phyloP scores from a whole-genome alignment of 768 basidiomycete genomes.

The Hemileccinum rubropunctum region DNA sequence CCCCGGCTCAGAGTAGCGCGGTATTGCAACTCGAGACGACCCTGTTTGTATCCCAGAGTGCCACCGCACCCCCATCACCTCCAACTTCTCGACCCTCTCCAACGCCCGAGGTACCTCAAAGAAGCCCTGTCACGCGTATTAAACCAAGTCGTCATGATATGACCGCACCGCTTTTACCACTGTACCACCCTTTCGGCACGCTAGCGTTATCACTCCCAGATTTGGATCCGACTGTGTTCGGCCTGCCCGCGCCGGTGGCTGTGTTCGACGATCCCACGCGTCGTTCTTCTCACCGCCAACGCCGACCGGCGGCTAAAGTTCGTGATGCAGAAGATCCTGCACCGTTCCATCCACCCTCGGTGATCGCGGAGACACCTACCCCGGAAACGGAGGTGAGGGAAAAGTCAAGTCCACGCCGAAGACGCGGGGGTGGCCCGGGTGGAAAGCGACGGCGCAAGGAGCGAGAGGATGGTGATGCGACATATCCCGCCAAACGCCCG shows the following conservation, averaged over 20 bases:
- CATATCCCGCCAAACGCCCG: conserved; percentile 70
- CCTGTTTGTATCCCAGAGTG: conserved; percentile 15
- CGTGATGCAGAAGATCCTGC: conserved; percentile 44
- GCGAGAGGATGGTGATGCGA: conserved; percentile 57
- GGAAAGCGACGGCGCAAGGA: conserved; percentile 59
- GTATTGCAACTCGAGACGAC: conserved; percentile 20
- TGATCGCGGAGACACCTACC: conserved; percentile 1
- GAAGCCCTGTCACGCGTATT: conserved; percentile 12
- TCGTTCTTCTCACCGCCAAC: conserved; percentile 44
- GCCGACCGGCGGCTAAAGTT: conserved; percentile 47
- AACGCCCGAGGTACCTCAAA: conserved; percentile 13
- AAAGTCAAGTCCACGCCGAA: conserved; percentile 51
- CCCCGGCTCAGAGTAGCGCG: conserved; percentile 42
- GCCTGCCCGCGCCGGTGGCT: conserved; percentile 49
- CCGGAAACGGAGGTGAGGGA: conserved; percentile 36
- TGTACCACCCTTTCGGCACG: conserved; percentile 65
- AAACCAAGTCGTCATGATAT: conserved; percentile 23
- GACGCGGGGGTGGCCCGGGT: conserved; percentile 36
- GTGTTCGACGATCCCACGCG: conserved; percentile 42
- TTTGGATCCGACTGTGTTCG: conserved; percentile 55
- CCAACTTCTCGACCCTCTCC: conserved; percentile 10
- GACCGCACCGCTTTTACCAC: conserved; percentile 48
- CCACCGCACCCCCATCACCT: conserved; percentile 15
- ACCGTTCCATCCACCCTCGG: conserved; percentile 6
- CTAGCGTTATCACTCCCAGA: conserved; percentile 66